These are phyloP conservation scores for Boletus bicolor DNA, from an alignment of 768 basidiomycete species.

Conservation along the genomic window DNA sequence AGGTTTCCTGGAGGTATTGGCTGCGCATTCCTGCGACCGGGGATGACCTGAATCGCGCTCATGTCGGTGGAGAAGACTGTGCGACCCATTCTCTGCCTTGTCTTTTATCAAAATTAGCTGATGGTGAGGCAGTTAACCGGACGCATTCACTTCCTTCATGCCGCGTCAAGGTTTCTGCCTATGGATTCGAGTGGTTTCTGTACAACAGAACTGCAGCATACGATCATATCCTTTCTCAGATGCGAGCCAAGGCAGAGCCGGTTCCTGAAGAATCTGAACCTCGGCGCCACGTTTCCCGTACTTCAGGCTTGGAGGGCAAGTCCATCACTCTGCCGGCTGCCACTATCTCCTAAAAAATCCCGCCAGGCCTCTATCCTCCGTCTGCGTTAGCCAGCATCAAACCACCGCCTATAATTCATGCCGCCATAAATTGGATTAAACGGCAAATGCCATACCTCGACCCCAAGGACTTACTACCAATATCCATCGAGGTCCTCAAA, in stretches of 20 bases:
- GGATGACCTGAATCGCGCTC: slow-evolving; percentile 53
- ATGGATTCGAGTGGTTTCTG: slow-evolving; percentile 91
- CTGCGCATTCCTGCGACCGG: slow-evolving; percentile 74
- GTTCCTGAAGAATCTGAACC: slow-evolving; percentile 28
- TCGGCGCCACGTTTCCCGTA: slow-evolving; percentile 38
- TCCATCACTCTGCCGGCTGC: not conserved
- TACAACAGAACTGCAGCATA: slow-evolving; percentile 90
- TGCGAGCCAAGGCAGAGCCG: slow-evolving; percentile 41
- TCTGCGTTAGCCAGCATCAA: slow-evolving; percentile 28
- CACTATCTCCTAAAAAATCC: not conserved
- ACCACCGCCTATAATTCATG: slow-evolving; percentile 36
- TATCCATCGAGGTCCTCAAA: slow-evolving; percentile 74
- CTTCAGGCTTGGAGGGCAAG: slow-evolving; percentile 40
- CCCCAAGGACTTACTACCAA: slow-evolving; percentile 80
- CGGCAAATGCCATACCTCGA: slow-evolving; percentile 68
- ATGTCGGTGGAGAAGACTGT: slow-evolving; percentile 54
- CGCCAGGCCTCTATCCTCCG: slow-evolving; percentile 24
- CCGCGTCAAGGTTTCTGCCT: slow-evolving; percentile 73
- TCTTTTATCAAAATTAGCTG: not conserved
- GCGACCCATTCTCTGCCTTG: slow-evolving; percentile 23
- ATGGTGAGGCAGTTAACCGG: slow-evolving; percentile 33
- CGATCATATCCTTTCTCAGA: slow-evolving; percentile 79
- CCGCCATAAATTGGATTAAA: slow-evolving; percentile 49
- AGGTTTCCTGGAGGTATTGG: slow-evolving; percentile 95
- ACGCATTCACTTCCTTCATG: slow-evolving; percentile 52